Base-by-base conservation (phyloP, 306 rosid genomes). In the Begonia masoniana region DNA sequence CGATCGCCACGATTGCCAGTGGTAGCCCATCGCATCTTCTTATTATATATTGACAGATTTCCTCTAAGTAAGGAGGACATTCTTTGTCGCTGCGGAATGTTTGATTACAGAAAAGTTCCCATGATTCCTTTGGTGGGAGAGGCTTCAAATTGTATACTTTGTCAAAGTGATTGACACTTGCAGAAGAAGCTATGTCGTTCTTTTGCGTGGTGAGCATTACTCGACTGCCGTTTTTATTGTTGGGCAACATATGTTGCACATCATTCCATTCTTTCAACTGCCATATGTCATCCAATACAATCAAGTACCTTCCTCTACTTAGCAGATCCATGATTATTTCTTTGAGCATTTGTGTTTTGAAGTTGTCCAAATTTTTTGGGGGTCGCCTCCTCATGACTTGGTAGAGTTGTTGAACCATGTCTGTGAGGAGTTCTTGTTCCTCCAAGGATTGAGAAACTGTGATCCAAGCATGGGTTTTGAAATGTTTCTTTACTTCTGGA, bases 231-330 rank as follows among this genome's bases (percentile, higher is more conserved):
- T 15, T 31, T 36, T 24, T 57, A 43, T 63, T 69, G 41, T 61
- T 66, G 16, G 79, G 85, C 52, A 79, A 66, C 50, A 72, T 73
- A 47, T 47, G 36, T 47, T 61, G 72, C 19, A 79, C 26, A 35
- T 68, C 61, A 66, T 79, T 76, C 85, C 85, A 79, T 4, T 66
- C 74, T 19, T 9, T 53, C 0, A 61, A 62, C 24, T 50, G 52
- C 82, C 85, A 79, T 3, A 79, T 68, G 53, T 72, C 76, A 61
- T 79, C 82, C 36, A 79, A 61, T 41, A 72, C 85, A 26, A 79
- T 64, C 19, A 79, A 74, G 52, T 79, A 79, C 58, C 76, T 72
- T 24, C 61, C 69, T 43, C 31, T 41, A 5, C 66, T 76, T 49
- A 78, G 78, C 60, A 68, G 43, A 15, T 24, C 69, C 61, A 71